Evolutionary conservation across 2,329 filamentous ascomycete genomes (phyloP), one percentile per base, ranked within the genome.

Genomic region (Epichloe festucae): DNA sequence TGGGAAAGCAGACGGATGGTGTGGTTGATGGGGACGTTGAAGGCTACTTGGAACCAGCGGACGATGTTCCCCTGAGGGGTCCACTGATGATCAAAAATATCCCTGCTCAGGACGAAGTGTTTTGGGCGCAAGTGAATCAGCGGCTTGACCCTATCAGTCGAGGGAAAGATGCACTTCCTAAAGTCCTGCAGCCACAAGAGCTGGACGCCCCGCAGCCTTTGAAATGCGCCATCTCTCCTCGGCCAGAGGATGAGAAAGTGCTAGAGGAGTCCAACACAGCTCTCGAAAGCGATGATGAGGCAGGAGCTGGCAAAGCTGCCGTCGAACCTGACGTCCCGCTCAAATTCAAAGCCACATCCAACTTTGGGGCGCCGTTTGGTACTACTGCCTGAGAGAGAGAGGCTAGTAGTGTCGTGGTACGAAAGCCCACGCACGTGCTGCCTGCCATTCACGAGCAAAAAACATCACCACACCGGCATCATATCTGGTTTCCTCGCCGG

Each of bases 21-120:
- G n/a, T 34, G 3, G 11, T 7, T 34, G 41, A 46, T 17, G 46
- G 40, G 36, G 55, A 61, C 43, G 54, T 54, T 10, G 61, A 66
- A 47, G 59, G 59, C 4, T 56, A 57, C 7, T 57, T 73, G 36
- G 69, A 75, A 31, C 65, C 70, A 4, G 59, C 62, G 8, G 69
- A 73, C 4, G 77, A 79, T 54, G 65, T 62, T 1, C 64, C 67
- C 19, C 65, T 81, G 35, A 74, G 70, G 50, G 77, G 75, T 0
- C 77, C 77, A 8, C 57, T 80, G 48, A 76, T 75, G 66, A 67
- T 81, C 39, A 69, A 71, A 53, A 81, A 81, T 55, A 73, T 76
- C 53, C 76, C 76, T 1, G 74, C 73, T 1, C 70, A 77, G 47
- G 77, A 81, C 53, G 77, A 79, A 56, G 64, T 74, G 21, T 81